A percentile compares a stretch with the other conserved stretches of the same genome.
phyloP scores from a whole-genome alignment of 2,329 filamentous ascomycete genomes.

The Sclerotinia borealis region DNA sequence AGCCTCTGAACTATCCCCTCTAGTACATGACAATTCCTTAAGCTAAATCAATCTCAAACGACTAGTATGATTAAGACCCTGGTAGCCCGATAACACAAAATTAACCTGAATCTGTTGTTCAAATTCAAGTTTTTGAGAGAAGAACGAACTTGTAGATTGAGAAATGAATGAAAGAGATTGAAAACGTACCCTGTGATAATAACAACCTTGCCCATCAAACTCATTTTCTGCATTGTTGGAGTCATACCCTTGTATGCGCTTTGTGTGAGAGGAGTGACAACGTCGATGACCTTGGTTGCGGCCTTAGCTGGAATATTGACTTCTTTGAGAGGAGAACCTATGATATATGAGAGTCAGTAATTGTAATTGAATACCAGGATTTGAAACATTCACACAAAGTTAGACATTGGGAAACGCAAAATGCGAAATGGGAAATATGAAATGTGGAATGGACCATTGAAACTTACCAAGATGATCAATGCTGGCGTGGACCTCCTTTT shows the following conservation, averaged over 20 bases:
- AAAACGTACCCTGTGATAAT: conserved; percentile 61
- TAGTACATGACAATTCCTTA: not conserved
- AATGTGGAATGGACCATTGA: not conserved
- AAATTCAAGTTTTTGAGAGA: not conserved
- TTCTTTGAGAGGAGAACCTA: conserved; percentile 15
- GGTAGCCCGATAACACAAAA: not conserved
- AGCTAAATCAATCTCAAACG: not conserved
- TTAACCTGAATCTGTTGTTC: not conserved
- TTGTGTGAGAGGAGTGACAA: conserved; percentile 42
- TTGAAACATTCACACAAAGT: not conserved
- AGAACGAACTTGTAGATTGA: not conserved
- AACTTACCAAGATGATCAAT: conserved; percentile 6
- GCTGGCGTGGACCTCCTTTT: conserved; percentile 26
- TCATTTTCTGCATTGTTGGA: conserved; percentile 63
- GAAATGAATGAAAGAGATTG: conserved; percentile 1
- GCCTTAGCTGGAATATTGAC: conserved; percentile 26
- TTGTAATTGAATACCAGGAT: not conserved
- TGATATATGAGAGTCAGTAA: not conserved
- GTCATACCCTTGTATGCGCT: conserved; percentile 52
- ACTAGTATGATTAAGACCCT: not conserved
- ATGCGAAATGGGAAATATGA: not conserved
- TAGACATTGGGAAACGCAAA: not conserved
- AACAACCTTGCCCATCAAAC: conserved; percentile 63
- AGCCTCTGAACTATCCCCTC: not conserved
- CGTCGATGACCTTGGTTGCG: conserved; percentile 12